Percentiles rank a stretch among this genome's conserved stretches.
Evolutionary conservation across 164 flowering plant genomes (phyloP).

Genomic region (Saururus chinensis): DNA sequence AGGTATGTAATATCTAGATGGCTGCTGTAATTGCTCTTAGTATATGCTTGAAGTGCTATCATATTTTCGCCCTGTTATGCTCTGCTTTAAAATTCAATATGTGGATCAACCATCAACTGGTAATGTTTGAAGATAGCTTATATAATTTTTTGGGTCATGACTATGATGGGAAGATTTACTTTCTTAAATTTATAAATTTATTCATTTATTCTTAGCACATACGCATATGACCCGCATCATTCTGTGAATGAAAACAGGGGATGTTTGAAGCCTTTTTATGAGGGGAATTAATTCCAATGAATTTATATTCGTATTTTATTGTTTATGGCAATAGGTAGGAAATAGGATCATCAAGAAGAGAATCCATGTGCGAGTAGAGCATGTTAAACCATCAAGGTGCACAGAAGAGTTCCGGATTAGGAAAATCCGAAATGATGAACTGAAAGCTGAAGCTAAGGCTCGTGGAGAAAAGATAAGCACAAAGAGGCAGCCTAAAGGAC

Average conservation of each 20-base stretch:
- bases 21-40: no score
- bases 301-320: background rate
- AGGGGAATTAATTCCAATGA: background rate
- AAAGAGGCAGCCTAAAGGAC: conserved; percentile 71
- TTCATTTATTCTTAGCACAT: no score
- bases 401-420: conserved; percentile 47
- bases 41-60: no score
- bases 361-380: conserved; percentile 76
- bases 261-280: background rate
- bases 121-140: no score
- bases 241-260: background rate
- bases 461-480: conserved; percentile 66
- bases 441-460: conserved; percentile 70
- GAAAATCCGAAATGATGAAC: conserved; percentile 43
- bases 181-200: no score
- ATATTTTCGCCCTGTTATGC: background rate
- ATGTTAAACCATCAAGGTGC: conserved; percentile 67
- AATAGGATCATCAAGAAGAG: conserved; percentile 65
- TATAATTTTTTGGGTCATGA: no score
- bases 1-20: no score
- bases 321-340: conserved; percentile 31
- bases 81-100: no score
- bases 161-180: no score
- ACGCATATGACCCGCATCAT: background rate
- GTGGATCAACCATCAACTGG: no score